Evolutionary conservation across 352 stramenopile species (phyloP).

Genomic region (Phytopythium mirpurense): DNA sequence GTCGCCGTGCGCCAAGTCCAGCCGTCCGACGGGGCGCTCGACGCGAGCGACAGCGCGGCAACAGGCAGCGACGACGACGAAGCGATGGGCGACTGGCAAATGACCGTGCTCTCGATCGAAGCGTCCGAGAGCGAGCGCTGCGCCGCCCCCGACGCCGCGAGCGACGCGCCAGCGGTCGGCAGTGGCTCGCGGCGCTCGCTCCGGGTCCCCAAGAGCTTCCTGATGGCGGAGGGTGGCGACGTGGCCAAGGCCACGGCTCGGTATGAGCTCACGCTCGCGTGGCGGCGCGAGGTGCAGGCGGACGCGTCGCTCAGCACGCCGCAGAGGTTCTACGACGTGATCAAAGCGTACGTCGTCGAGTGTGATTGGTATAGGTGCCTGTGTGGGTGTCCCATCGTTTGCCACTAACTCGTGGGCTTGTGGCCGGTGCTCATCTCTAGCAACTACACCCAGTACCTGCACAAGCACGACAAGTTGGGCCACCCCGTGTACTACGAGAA

Average conservation of each 20-base stretch:
- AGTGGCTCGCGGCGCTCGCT: conserved; percentile 8
- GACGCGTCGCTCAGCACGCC: conserved; percentile 60
- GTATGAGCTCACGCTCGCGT: conserved; percentile 63
- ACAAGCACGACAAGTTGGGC: conserved; percentile 76
- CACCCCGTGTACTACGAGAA: conserved; percentile 83
- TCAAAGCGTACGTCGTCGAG: conserved; percentile 48
- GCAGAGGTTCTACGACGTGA: conserved; percentile 55
- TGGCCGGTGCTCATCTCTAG: conserved; percentile 13
- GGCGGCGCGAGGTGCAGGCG: conserved; percentile 68
- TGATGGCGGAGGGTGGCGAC: conserved; percentile 69
- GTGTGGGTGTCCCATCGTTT: no score
- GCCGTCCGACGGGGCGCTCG: not conserved
- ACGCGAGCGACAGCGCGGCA: not conserved
- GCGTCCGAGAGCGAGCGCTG: conserved; percentile 45
- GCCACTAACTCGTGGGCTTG: not conserved
- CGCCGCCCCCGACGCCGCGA: not conserved
- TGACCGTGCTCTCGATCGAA: conserved; percentile 54
- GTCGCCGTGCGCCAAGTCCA: conserved; percentile 27
- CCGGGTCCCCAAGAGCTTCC: conserved; percentile 46
- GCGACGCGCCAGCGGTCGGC: not conserved
- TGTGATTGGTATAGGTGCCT: not conserved
- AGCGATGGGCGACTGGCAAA: conserved; percentile 47
- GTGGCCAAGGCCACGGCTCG: conserved; percentile 45
- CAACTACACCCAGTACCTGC: conserved; percentile 71
- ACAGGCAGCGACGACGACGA: conserved; percentile 7